Percentiles rank a stretch among this genome's conserved stretches.
Evolutionary conservation across 192 early-diverging fungal genomes (phyloP).

Genomic region (Kappamyces sp.): DNA sequence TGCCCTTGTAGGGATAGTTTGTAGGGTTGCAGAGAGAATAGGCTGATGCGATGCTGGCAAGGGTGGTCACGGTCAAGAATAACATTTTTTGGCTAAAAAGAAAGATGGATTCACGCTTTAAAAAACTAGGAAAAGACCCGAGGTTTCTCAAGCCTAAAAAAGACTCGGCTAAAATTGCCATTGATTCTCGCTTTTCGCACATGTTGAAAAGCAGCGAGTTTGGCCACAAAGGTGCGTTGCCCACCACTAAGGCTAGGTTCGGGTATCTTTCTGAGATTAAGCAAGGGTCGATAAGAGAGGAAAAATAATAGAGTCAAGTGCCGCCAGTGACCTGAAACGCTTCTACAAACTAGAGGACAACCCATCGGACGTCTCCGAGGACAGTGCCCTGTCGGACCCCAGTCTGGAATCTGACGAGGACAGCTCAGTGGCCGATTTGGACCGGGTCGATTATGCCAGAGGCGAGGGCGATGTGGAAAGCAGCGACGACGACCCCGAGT

Average conservation of each 20-base stretch:
- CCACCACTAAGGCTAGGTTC: conserved; percentile 7
- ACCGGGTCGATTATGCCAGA: conserved; percentile 69
- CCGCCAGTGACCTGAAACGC: conserved; percentile 58
- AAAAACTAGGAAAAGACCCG: conserved; percentile 74
- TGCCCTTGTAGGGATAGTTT: conserved; percentile 6
- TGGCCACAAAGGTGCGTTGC: conserved; percentile 23
- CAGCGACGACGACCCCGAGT: conserved; percentile 51
- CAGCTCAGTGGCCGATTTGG: conserved; percentile 23
- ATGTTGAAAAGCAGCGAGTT: conserved; percentile 75
- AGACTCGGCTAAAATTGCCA: conserved; percentile 71
- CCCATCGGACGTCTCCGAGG: conserved; percentile 25
- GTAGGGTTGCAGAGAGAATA: conserved; percentile 10
- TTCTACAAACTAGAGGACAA: conserved; percentile 68
- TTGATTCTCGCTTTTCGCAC: conserved; percentile 80
- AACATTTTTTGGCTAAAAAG: no score
- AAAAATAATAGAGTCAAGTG: conserved; percentile 40
- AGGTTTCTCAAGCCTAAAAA: conserved; percentile 72
- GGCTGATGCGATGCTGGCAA: no score
- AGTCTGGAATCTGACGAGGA: conserved; percentile 18
- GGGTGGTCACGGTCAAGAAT: no score
- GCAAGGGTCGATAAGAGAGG: conserved; percentile 77
- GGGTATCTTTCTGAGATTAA: conserved; percentile 19
- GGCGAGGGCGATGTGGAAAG: conserved; percentile 67
- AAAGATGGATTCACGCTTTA: conserved; percentile 64
- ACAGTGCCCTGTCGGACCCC: conserved; percentile 16